phyloP scores from a whole-genome alignment of 139 green algal species.

The Axilococcus clingmanii region DNA sequence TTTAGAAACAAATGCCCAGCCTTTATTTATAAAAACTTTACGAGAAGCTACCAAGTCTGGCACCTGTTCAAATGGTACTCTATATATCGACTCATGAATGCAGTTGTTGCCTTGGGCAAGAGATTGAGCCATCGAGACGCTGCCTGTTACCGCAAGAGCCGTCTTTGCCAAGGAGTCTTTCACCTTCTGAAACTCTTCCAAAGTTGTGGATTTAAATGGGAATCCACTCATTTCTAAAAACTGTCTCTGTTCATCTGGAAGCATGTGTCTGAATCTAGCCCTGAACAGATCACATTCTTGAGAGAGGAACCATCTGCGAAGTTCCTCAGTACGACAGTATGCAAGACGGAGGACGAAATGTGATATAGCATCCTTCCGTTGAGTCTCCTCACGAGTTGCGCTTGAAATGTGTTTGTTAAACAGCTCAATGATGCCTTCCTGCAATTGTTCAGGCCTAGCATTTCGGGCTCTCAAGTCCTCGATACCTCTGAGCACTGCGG shows the following conservation, averaged over 20 bases:
- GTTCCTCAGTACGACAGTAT: constrained; percentile 83
- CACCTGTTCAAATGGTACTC: constrained; percentile 76
- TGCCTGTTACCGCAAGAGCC: constrained; percentile 1
- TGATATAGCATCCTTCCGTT: constrained; percentile 55
- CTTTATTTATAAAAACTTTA: constrained; percentile 54
- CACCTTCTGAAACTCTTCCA: constrained; percentile 35
- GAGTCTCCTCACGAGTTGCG: constrained; percentile 24
- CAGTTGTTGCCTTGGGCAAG: background rate
- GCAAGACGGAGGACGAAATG: constrained; percentile 91
- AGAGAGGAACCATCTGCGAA: constrained; percentile 79
- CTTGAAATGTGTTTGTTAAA: constrained; percentile 37
- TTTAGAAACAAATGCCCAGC: constrained; percentile 65
- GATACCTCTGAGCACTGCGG: constrained; percentile 79
- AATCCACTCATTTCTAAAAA: constrained; percentile 56
- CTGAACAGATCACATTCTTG: constrained; percentile 78
- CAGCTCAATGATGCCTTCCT: constrained; percentile 30
- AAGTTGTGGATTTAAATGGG: constrained; percentile 37
- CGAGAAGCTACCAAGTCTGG: constrained; percentile 74
- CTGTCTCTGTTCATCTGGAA: constrained; percentile 24
- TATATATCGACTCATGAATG: constrained; percentile 43
- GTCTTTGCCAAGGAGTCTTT: constrained; percentile 21
- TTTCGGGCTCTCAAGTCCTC: constrained; percentile 64
- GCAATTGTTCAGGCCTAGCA: constrained; percentile 41
- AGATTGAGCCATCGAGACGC: constrained; percentile 7
- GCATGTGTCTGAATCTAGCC: constrained; percentile 25